These are phyloP conservation scores for Pyrenophora graminea DNA, from an alignment of 2,329 filamentous ascomycete genomes.

Conservation along the genomic window DNA sequence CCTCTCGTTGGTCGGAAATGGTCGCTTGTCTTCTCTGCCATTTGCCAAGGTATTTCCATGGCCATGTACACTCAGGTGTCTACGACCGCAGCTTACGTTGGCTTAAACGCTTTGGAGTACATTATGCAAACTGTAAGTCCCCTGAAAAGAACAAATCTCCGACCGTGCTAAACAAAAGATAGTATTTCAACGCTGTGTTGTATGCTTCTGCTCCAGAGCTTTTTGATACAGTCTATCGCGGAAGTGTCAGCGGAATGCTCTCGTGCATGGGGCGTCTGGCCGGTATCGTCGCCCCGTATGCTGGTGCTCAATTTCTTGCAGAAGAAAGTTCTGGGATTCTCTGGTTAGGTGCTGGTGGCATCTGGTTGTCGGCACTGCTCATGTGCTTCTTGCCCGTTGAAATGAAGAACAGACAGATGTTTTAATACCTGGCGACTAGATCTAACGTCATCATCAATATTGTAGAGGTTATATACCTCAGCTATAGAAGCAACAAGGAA, in stretches of 20 bases:
- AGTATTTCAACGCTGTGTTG: slow-evolving; percentile 39
- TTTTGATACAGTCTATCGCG: slow-evolving; percentile 37
- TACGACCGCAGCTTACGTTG: slow-evolving; percentile 32
- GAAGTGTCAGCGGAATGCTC: slow-evolving; percentile 37
- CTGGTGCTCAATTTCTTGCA: slow-evolving; percentile 30
- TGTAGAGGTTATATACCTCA: no score
- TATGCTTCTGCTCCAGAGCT: slow-evolving; percentile 38
- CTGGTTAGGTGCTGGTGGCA: slow-evolving; percentile 37
- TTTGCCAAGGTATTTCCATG: slow-evolving; percentile 36
- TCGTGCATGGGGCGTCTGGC: slow-evolving; percentile 35
- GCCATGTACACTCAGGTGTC: slow-evolving; percentile 39
- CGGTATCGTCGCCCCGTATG: slow-evolving; percentile 36
- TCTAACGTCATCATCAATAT: no score
- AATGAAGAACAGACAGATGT: slow-evolving; percentile 40
- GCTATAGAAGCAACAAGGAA: no score
- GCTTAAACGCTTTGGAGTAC: slow-evolving; percentile 37
- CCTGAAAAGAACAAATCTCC: rapidly evolving
- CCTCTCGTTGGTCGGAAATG: slow-evolving; percentile 36
- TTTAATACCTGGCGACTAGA: slow-evolving; percentile 6
- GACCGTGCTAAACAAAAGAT: background rate
- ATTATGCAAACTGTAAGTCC: slow-evolving; percentile 38
- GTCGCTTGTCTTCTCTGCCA: slow-evolving; percentile 34
- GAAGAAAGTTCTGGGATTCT: slow-evolving; percentile 32
- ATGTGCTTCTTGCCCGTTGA: slow-evolving; percentile 39
- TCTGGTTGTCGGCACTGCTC: slow-evolving; percentile 34